These are phyloP conservation scores for Trichosporon coremiiforme DNA, from an alignment of 1,284 basidiomycete species.

Conservation along the genomic window DNA sequence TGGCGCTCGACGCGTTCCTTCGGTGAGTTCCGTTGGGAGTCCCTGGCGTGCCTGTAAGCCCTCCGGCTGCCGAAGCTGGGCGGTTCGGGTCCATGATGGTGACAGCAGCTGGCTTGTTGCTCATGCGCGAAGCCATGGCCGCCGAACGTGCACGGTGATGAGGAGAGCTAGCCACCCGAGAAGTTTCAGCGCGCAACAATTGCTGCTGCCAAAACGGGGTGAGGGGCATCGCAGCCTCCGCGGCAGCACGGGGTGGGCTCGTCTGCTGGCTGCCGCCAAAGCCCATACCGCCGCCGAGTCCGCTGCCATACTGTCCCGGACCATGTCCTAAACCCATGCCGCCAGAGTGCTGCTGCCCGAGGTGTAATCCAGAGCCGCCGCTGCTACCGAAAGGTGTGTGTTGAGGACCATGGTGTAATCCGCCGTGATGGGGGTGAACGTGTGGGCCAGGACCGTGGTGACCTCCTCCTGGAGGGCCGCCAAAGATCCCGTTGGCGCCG, in stretches of 20 bases:
- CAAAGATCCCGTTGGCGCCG: constrained; percentile 31
- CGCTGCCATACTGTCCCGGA: constrained; percentile 34
- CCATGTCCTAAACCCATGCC: constrained; percentile 32
- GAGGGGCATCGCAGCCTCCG: constrained; percentile 44
- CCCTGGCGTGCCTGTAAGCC: constrained; percentile 23
- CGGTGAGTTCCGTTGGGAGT: constrained; percentile 57
- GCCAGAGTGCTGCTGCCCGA: constrained; percentile 38
- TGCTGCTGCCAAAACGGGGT: constrained; percentile 57
- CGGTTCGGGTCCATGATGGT: constrained; percentile 57
- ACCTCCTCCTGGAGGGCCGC: constrained; percentile 27
- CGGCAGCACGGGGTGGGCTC: constrained; percentile 47
- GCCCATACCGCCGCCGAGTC: constrained; percentile 37
- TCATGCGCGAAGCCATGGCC: constrained; percentile 61
- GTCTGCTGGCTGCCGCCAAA: constrained; percentile 33
- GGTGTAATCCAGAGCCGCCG: constrained; percentile 35
- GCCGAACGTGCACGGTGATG: constrained; percentile 64
- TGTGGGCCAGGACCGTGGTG: constrained; percentile 31
- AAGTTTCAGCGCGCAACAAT: constrained; percentile 54
- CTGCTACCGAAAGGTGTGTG: constrained; percentile 41
- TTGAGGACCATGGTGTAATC: constrained; percentile 36
- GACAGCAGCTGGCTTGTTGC: constrained; percentile 58
- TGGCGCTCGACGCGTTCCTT: constrained; percentile 41
- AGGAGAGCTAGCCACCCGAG: constrained; percentile 60
- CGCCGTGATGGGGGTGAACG: constrained; percentile 30
- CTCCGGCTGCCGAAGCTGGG: constrained; percentile 25